These are phyloP conservation scores for Pseudogymnoascus sp. DNA, from an alignment of 2,329 filamentous ascomycete genomes.

Conservation along the genomic window DNA sequence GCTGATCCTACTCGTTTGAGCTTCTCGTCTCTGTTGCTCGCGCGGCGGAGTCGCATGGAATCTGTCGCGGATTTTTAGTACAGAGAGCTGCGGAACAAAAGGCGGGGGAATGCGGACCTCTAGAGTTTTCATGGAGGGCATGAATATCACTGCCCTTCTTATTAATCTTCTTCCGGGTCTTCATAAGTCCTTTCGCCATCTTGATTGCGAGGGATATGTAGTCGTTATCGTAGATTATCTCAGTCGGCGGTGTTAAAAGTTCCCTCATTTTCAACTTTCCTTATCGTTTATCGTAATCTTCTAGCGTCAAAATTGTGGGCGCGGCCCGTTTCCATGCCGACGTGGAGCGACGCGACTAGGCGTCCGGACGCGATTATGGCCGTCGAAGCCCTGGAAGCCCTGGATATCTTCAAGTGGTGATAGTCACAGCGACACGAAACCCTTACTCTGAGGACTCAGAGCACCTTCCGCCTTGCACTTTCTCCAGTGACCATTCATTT, in stretches of 20 bases:
- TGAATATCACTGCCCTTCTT: conserved; percentile 69
- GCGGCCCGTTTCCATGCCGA: conserved; percentile 14
- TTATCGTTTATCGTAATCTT: conserved; percentile 13
- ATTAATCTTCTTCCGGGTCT: conserved; percentile 80
- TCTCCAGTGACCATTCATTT: neutral
- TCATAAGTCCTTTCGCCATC: conserved; percentile 73
- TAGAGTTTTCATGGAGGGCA: conserved; percentile 77
- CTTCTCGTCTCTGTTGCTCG: conserved; percentile 73
- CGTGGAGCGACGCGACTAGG: conserved; percentile 6
- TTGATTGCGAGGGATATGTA: conserved; percentile 21
- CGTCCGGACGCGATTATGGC: neutral
- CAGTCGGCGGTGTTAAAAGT: neutral
- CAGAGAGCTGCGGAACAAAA: neutral
- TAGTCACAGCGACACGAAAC: neutral
- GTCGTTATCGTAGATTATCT: conserved; percentile 3
- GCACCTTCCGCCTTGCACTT: neutral
- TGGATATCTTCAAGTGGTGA: neutral
- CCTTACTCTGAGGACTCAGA: neutral
- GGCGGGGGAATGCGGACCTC: conserved; percentile 29
- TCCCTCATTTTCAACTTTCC: conserved; percentile 5
- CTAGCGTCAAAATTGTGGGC: conserved; percentile 19
- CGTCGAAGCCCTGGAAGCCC: neutral
- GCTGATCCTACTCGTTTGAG: conserved; percentile 64
- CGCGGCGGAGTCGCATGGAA: conserved; percentile 71
- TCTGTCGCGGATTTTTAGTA: conserved; percentile 37